Evolutionary conservation across 2,329 filamentous ascomycete species (phyloP).

Genomic region (Fusarium palustre): DNA sequence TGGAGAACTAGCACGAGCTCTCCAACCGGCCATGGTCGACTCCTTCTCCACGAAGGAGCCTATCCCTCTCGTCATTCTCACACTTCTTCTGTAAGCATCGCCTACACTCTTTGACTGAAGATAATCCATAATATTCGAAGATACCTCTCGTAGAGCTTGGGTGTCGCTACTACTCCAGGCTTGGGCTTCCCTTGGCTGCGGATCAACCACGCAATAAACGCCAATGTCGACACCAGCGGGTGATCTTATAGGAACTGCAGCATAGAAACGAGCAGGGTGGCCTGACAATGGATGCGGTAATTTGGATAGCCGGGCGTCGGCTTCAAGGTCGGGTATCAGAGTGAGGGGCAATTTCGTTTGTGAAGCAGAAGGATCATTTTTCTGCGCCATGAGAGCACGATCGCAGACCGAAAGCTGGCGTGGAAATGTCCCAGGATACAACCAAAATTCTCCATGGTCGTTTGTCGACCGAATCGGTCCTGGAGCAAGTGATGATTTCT

Average conservation of each 20-base stretch:
- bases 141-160: constrained; percentile 45
- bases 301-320: constrained; percentile 47
- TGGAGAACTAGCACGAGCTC: constrained; percentile 18
- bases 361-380: background rate
- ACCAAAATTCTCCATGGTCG: constrained; percentile 34
- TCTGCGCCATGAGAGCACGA: constrained; percentile 38
- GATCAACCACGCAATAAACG: constrained; percentile 51
- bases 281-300: constrained; percentile 39
- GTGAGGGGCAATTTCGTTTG: constrained; percentile 48
- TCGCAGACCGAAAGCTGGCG: constrained; percentile 47
- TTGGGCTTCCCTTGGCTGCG: constrained; percentile 10
- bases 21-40: constrained; percentile 47
- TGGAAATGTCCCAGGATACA: constrained; percentile 47
- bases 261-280: constrained; percentile 52
- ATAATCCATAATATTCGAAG: constrained; percentile 53
- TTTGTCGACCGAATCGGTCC: constrained; percentile 15
- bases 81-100: constrained; percentile 48
- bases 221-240: constrained; percentile 56
- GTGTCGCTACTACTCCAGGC: constrained; percentile 47
- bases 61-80: constrained; percentile 55
- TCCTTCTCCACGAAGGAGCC: constrained; percentile 54
- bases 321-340: constrained; percentile 51
- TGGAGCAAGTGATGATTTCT: constrained; percentile 53
- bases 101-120: constrained; percentile 49
- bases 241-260: constrained; percentile 56